Evolutionary conservation across 2,329 filamentous ascomycete species (phyloP).

Genomic region (Aspergillus phoenicis): DNA sequence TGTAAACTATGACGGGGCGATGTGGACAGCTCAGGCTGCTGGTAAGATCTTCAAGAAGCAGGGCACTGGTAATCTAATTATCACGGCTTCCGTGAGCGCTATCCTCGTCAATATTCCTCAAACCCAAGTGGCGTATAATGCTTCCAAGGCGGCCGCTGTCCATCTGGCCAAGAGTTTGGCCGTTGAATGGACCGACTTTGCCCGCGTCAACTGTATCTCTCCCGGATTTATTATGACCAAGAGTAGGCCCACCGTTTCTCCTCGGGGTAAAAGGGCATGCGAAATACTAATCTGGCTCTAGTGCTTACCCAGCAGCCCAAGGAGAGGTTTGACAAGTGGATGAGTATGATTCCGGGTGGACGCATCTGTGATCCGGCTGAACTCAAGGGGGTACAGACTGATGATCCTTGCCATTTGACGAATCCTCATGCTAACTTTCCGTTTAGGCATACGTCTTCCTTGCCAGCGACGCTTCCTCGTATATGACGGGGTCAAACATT

Average conservation of each 20-base stretch:
- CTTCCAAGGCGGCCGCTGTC: constrained; percentile 20
- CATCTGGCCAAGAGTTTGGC: constrained; percentile 21
- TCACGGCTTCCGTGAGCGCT: constrained; percentile 33
- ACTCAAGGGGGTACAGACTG: constrained; percentile 5
- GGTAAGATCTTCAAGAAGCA: constrained; percentile 41
- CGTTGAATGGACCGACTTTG: constrained; percentile 22
- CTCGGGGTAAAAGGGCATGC: no score
- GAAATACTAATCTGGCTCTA: no score
- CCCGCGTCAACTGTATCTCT: constrained; percentile 19
- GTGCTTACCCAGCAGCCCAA: constrained; percentile 10
- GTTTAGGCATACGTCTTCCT: constrained; percentile 14
- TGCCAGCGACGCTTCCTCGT: constrained; percentile 11
- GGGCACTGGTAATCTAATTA: constrained; percentile 28
- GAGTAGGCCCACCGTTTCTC: no score
- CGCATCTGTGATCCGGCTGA: constrained; percentile 6
- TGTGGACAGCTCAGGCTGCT: constrained; percentile 44
- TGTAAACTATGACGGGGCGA: constrained; percentile 44
- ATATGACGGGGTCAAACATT: constrained; percentile 17
- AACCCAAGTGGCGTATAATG: constrained; percentile 26
- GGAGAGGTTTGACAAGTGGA: constrained; percentile 8
- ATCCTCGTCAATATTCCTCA: constrained; percentile 36
- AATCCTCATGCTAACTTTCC: background rate
- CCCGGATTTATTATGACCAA: constrained; percentile 14
- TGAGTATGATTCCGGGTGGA: constrained; percentile 4
- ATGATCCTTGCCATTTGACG: no score